phyloP scores from a whole-genome alignment of 345 rosid genomes.

The Rhodomyrtus tomentosa region DNA sequence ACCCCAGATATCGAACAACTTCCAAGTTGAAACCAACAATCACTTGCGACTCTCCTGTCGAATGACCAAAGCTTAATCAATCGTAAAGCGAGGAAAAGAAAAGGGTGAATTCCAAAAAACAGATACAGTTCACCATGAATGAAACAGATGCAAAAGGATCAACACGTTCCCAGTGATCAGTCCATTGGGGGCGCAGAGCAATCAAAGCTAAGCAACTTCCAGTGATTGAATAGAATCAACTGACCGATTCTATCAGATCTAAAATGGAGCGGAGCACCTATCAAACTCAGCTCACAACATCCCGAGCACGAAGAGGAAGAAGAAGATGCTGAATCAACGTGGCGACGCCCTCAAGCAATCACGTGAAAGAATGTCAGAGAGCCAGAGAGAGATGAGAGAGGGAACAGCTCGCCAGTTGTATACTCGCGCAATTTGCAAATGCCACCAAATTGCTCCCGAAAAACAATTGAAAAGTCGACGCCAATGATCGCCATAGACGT shows the following conservation, averaged over 20 bases:
- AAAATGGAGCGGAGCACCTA: neutral
- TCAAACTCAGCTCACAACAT: neutral
- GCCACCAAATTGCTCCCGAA: neutral
- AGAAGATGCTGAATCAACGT: neutral
- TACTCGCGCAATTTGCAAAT: neutral
- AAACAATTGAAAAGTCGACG: neutral
- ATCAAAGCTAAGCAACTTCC: neutral
- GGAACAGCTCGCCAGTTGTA: neutral
- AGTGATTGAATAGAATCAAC: neutral
- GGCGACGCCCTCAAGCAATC: neutral
- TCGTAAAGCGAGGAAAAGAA: neutral
- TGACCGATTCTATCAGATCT: neutral
- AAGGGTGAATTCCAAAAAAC: neutral
- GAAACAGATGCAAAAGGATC: neutral
- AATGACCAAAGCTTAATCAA: neutral
- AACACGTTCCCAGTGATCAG: neutral
- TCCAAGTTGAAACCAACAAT: neutral
- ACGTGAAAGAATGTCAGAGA: neutral
- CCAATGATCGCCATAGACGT: neutral
- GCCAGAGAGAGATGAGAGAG: neutral
- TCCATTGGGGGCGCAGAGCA: neutral
- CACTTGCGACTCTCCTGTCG: neutral
- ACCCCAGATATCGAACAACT: neutral
- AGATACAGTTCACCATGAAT: neutral
- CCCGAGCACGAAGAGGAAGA: neutral